Evolutionary conservation across 2,329 filamentous ascomycete species (phyloP).

Genomic region (Pseudophaeomoniella oleicola): DNA sequence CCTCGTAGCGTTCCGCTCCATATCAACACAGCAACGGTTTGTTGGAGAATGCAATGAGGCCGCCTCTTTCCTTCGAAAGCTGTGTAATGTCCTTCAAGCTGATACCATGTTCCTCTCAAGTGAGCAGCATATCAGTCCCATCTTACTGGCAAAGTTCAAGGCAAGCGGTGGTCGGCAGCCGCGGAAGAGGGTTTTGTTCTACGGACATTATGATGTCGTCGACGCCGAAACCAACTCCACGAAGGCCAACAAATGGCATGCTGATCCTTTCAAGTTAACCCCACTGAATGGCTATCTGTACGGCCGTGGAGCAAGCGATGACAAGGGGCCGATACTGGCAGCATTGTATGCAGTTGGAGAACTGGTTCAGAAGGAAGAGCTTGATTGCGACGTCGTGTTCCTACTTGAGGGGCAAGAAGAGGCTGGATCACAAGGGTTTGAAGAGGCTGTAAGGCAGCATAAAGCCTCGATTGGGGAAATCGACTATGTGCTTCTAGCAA

Average conservation of each 20-base stretch:
- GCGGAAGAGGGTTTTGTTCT: conserved; percentile 80
- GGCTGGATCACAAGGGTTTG: conserved; percentile 80
- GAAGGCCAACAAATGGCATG: conserved; percentile 62
- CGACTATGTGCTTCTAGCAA: conserved; percentile 88
- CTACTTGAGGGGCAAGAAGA: conserved; percentile 96
- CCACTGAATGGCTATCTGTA: conserved; percentile 89
- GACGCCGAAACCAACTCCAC: conserved; percentile 59
- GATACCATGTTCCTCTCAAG: conserved; percentile 83
- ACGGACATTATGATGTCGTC: conserved; percentile 96
- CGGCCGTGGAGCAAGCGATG: conserved; percentile 90
- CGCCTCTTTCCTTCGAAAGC: conserved; percentile 73
- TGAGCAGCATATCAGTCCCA: conserved; percentile 65
- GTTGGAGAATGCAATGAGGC: conserved; percentile 85
- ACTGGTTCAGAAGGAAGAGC: conserved; percentile 63
- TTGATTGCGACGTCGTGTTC: conserved; percentile 83
- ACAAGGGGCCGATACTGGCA: conserved; percentile 91
- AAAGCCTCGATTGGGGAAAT: conserved; percentile 77
- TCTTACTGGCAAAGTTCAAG: conserved; percentile 82
- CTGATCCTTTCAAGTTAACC: conserved; percentile 77
- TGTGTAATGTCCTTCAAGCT: conserved; percentile 86
- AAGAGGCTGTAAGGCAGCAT: conserved; percentile 63
- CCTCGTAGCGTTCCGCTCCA: conserved; percentile 82
- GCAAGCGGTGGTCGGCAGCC: conserved; percentile 17
- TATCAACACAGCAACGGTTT: conserved; percentile 75
- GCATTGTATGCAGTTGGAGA: conserved; percentile 90